These are phyloP conservation scores for Lichtheimia corymbifera DNA, from an alignment of 371 early-diverging fungal genomes.

Conservation along the genomic window DNA sequence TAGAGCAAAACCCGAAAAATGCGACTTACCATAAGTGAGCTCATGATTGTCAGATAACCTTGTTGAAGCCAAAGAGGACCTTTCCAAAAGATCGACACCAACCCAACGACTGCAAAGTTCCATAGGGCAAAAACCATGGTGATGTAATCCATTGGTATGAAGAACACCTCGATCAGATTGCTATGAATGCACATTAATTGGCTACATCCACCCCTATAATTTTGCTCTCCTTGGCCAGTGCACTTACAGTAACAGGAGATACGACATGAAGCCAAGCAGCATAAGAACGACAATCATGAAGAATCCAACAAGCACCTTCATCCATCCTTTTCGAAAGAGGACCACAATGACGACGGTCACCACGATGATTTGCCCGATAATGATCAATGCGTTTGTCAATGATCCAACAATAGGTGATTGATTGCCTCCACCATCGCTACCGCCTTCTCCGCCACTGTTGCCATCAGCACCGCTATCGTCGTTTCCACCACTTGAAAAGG, in stretches of 20 bases:
- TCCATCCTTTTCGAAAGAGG: slow-evolving; percentile 74
- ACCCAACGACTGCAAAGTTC: slow-evolving; percentile 79
- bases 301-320: slow-evolving; percentile 77
- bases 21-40: slow-evolving; percentile 71
- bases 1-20: too few species aligned
- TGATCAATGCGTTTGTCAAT: slow-evolving; percentile 68
- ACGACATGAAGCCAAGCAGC: slow-evolving; percentile 79
- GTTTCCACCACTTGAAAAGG: slow-evolving; percentile 21
- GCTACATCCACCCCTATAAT: slow-evolving; percentile 1
- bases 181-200: slow-evolving; percentile 14
- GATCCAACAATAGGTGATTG: slow-evolving; percentile 32
- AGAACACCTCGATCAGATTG: slow-evolving; percentile 60
- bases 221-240: slow-evolving; percentile 11
- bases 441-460: not conserved
- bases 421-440: slow-evolving; percentile 1
- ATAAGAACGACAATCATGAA: slow-evolving; percentile 74
- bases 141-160: slow-evolving; percentile 75
- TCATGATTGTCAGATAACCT: slow-evolving; percentile 78
- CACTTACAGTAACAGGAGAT: slow-evolving; percentile 57
- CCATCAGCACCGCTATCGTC: not conserved
- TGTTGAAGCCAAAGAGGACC: slow-evolving; percentile 82
- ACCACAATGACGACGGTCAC: slow-evolving; percentile 77
- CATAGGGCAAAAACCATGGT: slow-evolving; percentile 76
- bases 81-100: slow-evolving; percentile 81
- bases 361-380: slow-evolving; percentile 77